A percentile compares a stretch with the other conserved stretches of the same genome.
Conservation (phyloP, 129 eudicot genomes). For the Artemisia annua region DNA sequence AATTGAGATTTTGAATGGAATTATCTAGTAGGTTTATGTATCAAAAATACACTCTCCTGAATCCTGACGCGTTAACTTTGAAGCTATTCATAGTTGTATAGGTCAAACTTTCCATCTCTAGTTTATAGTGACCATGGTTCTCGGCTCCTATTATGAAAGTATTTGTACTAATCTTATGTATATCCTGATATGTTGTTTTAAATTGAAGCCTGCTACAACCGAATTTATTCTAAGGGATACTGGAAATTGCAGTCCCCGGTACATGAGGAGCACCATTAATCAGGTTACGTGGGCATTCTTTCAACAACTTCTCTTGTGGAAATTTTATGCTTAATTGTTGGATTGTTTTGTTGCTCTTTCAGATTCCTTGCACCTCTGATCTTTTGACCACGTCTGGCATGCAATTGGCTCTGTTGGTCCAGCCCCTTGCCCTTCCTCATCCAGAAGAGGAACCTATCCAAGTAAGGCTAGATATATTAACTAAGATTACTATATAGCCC, state of each 20-base stretch:
- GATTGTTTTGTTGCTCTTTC: conserved; percentile 28
- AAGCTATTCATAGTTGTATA: neutral
- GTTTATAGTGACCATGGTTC: neutral
- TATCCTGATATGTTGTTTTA: conserved; percentile 14
- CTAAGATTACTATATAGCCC: neutral
- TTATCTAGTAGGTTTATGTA: too few species aligned
- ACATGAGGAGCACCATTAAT: conserved; percentile 87
- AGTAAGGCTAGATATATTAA: conserved; percentile 40
- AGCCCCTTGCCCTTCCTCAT: conserved; percentile 95
- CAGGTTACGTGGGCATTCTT: conserved; percentile 49
- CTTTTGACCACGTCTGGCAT: conserved; percentile 90
- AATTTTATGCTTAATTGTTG: conserved; percentile 9
- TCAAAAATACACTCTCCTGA: too few species aligned
- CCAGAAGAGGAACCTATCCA: conserved; percentile 98
- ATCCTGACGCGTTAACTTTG: neutral
- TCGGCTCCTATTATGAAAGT: conserved; percentile 16
- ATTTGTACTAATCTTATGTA: neutral
- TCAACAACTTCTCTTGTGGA: neutral
- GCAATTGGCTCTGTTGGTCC: conserved; percentile 96
- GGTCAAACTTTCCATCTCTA: neutral
- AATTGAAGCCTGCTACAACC: conserved; percentile 86
- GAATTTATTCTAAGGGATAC: conserved; percentile 87
- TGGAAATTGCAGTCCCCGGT: conserved; percentile 99
- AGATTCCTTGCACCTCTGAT: conserved; percentile 93
- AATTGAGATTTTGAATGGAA: neutral